These are phyloP conservation scores for Xylaria sp. DNA, from an alignment of 2,329 filamentous ascomycete genomes.

Conservation along the genomic window DNA sequence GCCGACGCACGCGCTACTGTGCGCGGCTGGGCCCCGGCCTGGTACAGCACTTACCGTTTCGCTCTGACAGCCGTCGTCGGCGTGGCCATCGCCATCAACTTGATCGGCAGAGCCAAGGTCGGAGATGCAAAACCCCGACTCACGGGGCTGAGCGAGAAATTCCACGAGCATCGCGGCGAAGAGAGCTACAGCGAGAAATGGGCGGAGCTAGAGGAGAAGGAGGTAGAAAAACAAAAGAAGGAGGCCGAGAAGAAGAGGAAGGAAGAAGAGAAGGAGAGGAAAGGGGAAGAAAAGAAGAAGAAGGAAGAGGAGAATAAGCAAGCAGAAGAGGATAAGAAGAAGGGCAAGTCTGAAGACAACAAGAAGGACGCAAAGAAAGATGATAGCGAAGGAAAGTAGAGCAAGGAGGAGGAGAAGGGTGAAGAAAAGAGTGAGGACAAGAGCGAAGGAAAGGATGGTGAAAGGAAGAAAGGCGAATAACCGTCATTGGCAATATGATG, in stretches of 20 bases:
- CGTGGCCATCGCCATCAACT: conserved; percentile 75
- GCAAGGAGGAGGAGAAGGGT: conserved; percentile 10
- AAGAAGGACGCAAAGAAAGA: conserved; percentile 5
- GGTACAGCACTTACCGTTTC: conserved; percentile 91
- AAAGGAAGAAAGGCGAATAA: conserved; percentile 5
- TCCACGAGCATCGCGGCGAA: conserved; percentile 44
- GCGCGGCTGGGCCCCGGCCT: conserved; percentile 78
- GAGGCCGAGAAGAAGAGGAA: conserved; percentile 39
- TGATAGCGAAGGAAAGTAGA: background rate
- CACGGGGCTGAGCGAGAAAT: conserved; percentile 46
- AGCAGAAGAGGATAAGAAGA: background rate
- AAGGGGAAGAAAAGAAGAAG: conserved; percentile 32
- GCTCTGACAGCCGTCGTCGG: conserved; percentile 91
- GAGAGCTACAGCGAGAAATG: conserved; percentile 50
- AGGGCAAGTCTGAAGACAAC: background rate
- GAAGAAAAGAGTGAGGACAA: conserved; percentile 22
- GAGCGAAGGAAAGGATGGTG: conserved; percentile 16
- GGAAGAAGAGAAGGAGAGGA: conserved; percentile 32
- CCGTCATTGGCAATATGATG: background rate
- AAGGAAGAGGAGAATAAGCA: conserved; percentile 31
- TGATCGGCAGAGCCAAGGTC: conserved; percentile 84
- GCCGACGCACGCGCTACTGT: conserved; percentile 75
- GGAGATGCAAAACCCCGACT: conserved; percentile 47
- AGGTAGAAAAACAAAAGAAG: conserved; percentile 43
- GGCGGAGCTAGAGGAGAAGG: conserved; percentile 46